Conservation (phyloP, 140 eudicot species). For the Anethum foeniculum region DNA sequence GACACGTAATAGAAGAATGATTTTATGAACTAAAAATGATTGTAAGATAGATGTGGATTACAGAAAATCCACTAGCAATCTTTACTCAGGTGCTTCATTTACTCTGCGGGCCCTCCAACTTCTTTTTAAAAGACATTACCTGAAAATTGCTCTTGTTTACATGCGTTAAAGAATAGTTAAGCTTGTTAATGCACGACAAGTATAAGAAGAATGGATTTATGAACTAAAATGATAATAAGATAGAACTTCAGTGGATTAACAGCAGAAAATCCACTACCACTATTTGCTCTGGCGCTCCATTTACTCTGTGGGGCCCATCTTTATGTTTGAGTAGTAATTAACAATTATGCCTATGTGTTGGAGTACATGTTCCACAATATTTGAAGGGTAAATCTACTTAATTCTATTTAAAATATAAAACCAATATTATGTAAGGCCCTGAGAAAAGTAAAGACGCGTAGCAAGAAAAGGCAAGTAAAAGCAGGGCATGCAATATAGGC, state of each 20-base stretch:
- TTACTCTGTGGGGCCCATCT: not conserved
- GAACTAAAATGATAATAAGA: too few relatives aligned
- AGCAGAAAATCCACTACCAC: too few relatives aligned
- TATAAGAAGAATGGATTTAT: too few relatives aligned
- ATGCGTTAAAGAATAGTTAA: not conserved
- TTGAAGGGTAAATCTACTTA: not conserved
- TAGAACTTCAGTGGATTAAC: too few relatives aligned
- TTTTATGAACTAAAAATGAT: not conserved
- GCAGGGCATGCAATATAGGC: not conserved
- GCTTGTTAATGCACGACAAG: too few relatives aligned
- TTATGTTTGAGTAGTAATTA: not conserved
- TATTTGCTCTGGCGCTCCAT: not conserved
- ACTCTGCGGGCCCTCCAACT: too few relatives aligned
- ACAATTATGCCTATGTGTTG: not conserved
- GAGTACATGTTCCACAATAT: not conserved
- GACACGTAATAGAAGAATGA: not conserved
- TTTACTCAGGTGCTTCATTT: too few relatives aligned
- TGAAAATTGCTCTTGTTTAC: not conserved
- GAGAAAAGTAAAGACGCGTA: not conserved
- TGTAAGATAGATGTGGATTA: too few relatives aligned
- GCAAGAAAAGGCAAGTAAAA: not conserved
- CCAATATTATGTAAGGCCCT: not conserved
- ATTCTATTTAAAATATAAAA: not conserved
- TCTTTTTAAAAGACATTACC: not conserved
- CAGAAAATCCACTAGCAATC: too few relatives aligned